Evolutionary conservation across 2,329 filamentous ascomycete genomes (phyloP), one percentile per base, ranked within the genome.

Genomic region (Botrytis aclada): DNA sequence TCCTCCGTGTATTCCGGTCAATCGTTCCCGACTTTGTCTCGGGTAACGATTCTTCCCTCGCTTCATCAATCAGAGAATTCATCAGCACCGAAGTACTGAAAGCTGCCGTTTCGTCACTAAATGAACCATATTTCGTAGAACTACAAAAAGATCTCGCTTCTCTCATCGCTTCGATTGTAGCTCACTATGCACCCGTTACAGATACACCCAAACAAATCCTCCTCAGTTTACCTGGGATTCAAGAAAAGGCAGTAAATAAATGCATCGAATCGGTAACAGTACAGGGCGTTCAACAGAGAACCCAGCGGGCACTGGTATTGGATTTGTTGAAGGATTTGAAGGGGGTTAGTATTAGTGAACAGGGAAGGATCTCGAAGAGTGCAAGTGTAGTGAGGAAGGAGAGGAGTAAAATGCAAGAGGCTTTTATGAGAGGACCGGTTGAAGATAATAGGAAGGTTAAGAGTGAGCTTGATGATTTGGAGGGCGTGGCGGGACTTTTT

Each of bases 51-150:
- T 90, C 75, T 18, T 22, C 74, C 6, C 69, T 80, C 10, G 86
- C 89, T 1, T 83, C 86, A 12, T 92, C 87, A 12, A 93, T 98
- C 75, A 90, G 95, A 70, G 94, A 97, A 79, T 99, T 95, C 82
- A 95, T 98, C 80, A 94, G 91, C 70, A 90, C 90, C 8, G 93
- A 97, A 77, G 93, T 98, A 3, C 88, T 99, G 67, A 93, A 95
- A 83, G 94, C 94, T 0, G 95, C 93, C 79, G 93, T 98, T 80
- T 93, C 91, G 2, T 97, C 93, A 2, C 89, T 99, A 69, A 93
- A 98, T 82, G 96, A 99, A 77, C 91, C 94, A 0, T 98, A 98
- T 82, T 99, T 98, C 82, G 95, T 98, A 47, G 96, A 99, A 77
- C 89, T 97, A 75, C 96, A 99, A 79, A 95, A 95, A 80, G 95